These are phyloP conservation scores for Biscogniauxia mediterranea DNA, from an alignment of 2,329 filamentous ascomycete species.

Conservation along the genomic window DNA sequence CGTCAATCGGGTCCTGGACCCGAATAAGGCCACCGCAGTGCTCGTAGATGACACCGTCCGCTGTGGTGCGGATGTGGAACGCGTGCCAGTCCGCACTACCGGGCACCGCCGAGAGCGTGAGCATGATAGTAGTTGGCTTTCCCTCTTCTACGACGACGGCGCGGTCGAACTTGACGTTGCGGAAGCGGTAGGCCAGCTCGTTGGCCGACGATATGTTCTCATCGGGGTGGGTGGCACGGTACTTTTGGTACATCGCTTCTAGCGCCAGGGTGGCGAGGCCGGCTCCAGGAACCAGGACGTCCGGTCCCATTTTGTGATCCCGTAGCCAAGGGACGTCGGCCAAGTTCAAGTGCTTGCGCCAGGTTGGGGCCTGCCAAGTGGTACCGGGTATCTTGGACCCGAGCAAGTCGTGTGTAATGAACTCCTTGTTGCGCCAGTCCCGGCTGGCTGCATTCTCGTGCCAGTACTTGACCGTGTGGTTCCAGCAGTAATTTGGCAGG, in stretches of 20 bases:
- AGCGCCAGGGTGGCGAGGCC: constrained; percentile 35
- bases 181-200: constrained; percentile 19
- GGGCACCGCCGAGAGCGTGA: constrained; percentile 8
- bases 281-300: constrained; percentile 32
- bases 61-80: constrained; percentile 20
- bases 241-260: constrained; percentile 30
- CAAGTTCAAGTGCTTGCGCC: constrained; percentile 10
- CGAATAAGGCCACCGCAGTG: constrained; percentile 24
- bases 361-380: constrained; percentile 15
- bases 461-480: constrained; percentile 23
- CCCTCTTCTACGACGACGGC: constrained; percentile 17
- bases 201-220: background rate
- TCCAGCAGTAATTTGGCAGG: constrained; percentile 28
- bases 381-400: constrained; percentile 19
- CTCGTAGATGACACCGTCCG: constrained; percentile 4
- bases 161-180: constrained; percentile 16
- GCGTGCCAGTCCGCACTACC: constrained; percentile 26
- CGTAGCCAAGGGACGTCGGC: constrained; percentile 38
- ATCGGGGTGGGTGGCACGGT: background rate
- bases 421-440: constrained; percentile 21
- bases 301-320: constrained; percentile 47
- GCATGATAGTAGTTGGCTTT: constrained; percentile 1
- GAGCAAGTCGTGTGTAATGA: constrained; percentile 19
- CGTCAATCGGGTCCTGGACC: constrained; percentile 13
- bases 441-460: constrained; percentile 20